Base-by-base conservation (phyloP, 2,329 filamentous ascomycete species). In the Cryphonectria nitschkei region DNA sequence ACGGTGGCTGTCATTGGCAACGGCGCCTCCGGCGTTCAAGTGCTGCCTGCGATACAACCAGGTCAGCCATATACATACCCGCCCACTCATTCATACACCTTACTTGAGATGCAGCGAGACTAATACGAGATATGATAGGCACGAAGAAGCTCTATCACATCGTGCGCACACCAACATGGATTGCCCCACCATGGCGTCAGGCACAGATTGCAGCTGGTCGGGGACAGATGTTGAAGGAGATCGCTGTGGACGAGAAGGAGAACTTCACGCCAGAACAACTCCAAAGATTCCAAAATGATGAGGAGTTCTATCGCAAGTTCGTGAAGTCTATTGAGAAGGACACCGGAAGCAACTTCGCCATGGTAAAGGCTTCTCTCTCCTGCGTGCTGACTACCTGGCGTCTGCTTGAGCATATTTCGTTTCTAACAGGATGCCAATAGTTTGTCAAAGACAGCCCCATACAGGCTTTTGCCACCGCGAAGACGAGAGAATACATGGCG, bases 1-100 rank as follows among this genome's bases (percentile, higher is more conserved):
- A 82, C 79, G 0, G 83, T 89, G 9, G 86, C 83, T 2, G 80
- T 89, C n/a, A 87, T 89, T 65, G 87, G 87, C 11, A 88, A 86
- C 67, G 86, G 86, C 8, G 82, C 86, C 26, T 86, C 85, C 0
- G 87, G 85, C 0, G 81, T 88, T 19, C 87, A 89, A 73, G 79
- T 89, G 34, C 75, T 87, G 11, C 84, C 86, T 0, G 81, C 83
- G 41, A 82, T 88, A n/a, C 82, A 84, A 65, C 79, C 80, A 74
- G 77, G 82, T 84, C 73, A 74, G 73, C 67, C 39, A 39, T 14
- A 29, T 74, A 63, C 73, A 8, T 0, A 13, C 7, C 11, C 56
- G 32, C 26, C 19, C 75, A 39, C 73, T 2, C 1, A 4, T 5
- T 29, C 56, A 34, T n/a, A 19, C 22, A 16, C 7, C 26, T 26